phyloP scores from a whole-genome alignment of 2,329 filamentous ascomycete genomes.

The Biscogniauxia mediterranea region DNA sequence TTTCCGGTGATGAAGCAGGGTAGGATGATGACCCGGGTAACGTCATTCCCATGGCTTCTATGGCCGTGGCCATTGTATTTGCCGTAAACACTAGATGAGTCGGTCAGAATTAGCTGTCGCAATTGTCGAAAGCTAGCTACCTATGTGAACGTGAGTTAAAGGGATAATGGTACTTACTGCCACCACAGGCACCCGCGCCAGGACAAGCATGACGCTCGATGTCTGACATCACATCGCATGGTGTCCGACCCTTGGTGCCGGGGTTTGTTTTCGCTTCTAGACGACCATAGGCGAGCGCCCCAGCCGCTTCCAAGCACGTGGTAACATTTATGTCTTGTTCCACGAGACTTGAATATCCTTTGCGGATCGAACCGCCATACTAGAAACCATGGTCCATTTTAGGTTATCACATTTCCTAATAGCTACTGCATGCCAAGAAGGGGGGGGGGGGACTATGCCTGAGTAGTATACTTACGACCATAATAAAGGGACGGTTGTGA shows the following conservation, averaged over 20 bases:
- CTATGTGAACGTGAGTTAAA: too few species aligned
- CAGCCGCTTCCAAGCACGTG: conserved; percentile 83
- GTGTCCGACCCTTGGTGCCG: conserved; percentile 61
- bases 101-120: too few species aligned
- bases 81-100: conserved; percentile 71
- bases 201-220: conserved; percentile 78
- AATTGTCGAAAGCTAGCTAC: too few species aligned
- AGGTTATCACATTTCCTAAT: neutral
- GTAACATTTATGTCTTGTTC: conserved; percentile 82
- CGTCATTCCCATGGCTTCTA: conserved; percentile 83
- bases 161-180: conserved; percentile 40
- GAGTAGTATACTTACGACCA: conserved; percentile 55
- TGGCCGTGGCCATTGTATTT: conserved; percentile 89
- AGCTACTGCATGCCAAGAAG: too few species aligned
- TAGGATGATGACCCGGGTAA: conserved; percentile 83
- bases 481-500: conserved; percentile 87
- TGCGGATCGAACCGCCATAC: conserved; percentile 87
- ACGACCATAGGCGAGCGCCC: conserved; percentile 75
- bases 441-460: neutral
- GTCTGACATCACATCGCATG: conserved; percentile 79
- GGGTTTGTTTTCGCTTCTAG: conserved; percentile 67
- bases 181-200: conserved; percentile 70
- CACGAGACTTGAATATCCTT: conserved; percentile 77
- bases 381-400: conserved; percentile 3
- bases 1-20: conserved; percentile 76